phyloP scores from a whole-genome alignment of 768 basidiomycete species.

The Agaricus subrufescens region DNA sequence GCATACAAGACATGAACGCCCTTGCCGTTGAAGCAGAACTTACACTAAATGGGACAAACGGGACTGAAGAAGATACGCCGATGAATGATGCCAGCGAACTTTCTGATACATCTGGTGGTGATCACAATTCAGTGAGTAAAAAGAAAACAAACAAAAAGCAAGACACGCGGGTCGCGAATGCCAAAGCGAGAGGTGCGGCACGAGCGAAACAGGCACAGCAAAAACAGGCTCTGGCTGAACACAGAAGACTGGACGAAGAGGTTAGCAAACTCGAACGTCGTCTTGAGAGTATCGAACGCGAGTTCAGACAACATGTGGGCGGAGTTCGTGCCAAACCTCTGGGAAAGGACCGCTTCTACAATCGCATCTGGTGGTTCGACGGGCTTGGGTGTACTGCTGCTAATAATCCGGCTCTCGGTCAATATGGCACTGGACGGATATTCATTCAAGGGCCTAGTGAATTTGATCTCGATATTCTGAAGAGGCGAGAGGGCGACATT shows the following conservation, averaged over 20 bases:
- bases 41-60: conserved; percentile 34
- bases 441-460: conserved; percentile 92
- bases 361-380: conserved; percentile 98
- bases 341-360: conserved; percentile 91
- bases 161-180: conserved; percentile 36
- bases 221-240: conserved; percentile 80
- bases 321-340: conserved; percentile 83
- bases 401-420: conserved; percentile 35
- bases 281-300: conserved; percentile 85
- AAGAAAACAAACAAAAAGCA: conserved; percentile 29
- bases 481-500: conserved; percentile 56
- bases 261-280: conserved; percentile 76
- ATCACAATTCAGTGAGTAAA: conserved; percentile 50
- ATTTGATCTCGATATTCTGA: conserved; percentile 70
- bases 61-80: conserved; percentile 51
- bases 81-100: conserved; percentile 70
- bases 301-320: conserved; percentile 87
- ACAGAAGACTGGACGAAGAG: conserved; percentile 83
- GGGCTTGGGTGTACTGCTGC: conserved; percentile 85
- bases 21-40: conserved; percentile 57
- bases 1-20: conserved; percentile 69
- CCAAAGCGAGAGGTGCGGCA: conserved; percentile 79
- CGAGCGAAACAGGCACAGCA: conserved; percentile 73
- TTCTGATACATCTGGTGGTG: conserved; percentile 67
- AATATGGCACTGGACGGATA: conserved; percentile 85